Evolutionary conservation across 2,329 filamentous ascomycete genomes (phyloP).

Genomic region (Fusarium papillatum): DNA sequence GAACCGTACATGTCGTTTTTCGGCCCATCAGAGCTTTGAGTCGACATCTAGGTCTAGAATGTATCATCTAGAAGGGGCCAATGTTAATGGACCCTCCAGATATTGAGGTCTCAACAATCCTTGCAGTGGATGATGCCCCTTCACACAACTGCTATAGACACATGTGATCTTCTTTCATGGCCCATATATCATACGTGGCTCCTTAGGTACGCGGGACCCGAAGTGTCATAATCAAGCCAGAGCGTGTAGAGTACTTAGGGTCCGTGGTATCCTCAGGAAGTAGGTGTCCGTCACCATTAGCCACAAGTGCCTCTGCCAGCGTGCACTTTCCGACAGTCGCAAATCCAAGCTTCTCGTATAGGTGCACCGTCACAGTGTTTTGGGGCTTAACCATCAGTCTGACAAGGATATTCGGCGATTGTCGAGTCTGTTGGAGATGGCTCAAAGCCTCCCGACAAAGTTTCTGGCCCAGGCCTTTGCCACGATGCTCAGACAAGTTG

Average conservation of each 20-base stretch:
- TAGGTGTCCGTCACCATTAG: not conserved
- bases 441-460: not conserved
- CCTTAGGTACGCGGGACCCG: not conserved
- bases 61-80: no score
- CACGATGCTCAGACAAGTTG: not conserved
- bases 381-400: slow-evolving; percentile 1
- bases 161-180: not conserved
- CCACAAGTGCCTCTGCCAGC: not conserved
- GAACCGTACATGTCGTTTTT: not conserved
- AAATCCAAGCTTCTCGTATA: not conserved
- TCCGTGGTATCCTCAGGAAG: not conserved
- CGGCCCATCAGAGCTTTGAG: not conserved
- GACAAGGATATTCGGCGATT: not conserved
- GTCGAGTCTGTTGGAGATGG: not conserved
- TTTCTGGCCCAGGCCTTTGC: not conserved
- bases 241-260: not conserved
- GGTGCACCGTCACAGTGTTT: not conserved
- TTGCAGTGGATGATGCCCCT: no score
- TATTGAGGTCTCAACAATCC: no score
- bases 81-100: no score
- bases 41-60: no score
- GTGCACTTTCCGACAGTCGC: not conserved
- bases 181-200: accelerated
- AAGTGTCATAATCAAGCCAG: slow-evolving; percentile 1
- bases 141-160: not conserved